Base-by-base conservation (phyloP, 2,329 filamentous ascomycete genomes). In the Verticillium isaacii region DNA sequence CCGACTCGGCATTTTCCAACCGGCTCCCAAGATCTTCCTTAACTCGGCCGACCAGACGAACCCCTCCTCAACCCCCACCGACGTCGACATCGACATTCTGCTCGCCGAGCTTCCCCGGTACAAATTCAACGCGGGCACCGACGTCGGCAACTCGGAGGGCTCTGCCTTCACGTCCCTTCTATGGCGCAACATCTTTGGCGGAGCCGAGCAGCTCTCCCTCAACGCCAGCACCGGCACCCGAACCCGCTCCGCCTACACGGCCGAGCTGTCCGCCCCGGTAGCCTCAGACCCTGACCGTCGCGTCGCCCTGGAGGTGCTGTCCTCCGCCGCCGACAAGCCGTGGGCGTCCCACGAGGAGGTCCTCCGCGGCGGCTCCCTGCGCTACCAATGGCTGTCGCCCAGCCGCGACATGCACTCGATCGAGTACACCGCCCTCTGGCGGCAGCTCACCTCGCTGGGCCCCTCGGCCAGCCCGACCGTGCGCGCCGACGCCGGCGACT, bases 321-420 rank as follows among this genome's bases (percentile, higher is more conserved):
- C 90, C 11, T 96, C 91, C 65, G 89, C 92, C 55, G 96, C 92
- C 0, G 85, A 94, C 65, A 97, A 98, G 77, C 85, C 88, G 14
- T 98, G 92, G 91, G 93, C 95, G 25, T 95, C 91, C 66, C 94
- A 99, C 72, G 94, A 98, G 69, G 94, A 99, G 76, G 87, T 89
- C 3, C 78, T 96, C 23, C 91, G 89, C 70, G 93, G 93, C 17
- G 92, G 85, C 23, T 89, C 86, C 68, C 79, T 90, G 14, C 93
- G 91, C 66, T 81, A 97, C 50, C 98, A 91, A 90, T 76, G 89
- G 41, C 60, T 61, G 1, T 39, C 61, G 8, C 59, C 62, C 19
- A 87, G 85, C 57, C 71, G 78, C 9, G 87, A 91, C 67, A 83
- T 82, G 62, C 92, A 97, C 72, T 89, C 94, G 65, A 69, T 97